Base-by-base conservation (phyloP, 768 basidiomycete genomes). In the Leucosporidium yakuticum region DNA sequence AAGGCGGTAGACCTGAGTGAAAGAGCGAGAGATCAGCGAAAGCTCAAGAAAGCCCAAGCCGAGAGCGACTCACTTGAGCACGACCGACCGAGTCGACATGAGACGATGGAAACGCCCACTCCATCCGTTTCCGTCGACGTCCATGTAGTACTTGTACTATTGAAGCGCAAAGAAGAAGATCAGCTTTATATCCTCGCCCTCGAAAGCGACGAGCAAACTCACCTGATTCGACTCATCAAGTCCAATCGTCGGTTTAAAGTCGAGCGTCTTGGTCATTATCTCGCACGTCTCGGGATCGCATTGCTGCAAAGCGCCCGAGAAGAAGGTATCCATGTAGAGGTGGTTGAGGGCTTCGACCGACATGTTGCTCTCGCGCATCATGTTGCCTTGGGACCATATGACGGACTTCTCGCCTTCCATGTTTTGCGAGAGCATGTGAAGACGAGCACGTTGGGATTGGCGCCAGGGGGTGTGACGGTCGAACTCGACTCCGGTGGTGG, bases 81-180 rank as follows among this genome's bases (percentile, higher is more conserved):
- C 90, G 2, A 87, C 90, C 71, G 67, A 91, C 76, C 94, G 90
- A 57, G 89, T 92, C 44, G 87, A 88, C 74, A 91, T 78, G 75
- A 91, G 85, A 0, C 87, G 83, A 60, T 75, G 73, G 74, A 74
- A 75, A 2, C 75, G 75, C 8, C 73, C 74, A 23, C 68, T 69
- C 78, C 97, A 98, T 25, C 90, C 88, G 90, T 93, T 94, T 20
- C 94, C 95, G 75, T 96, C 94, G 65, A 98, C 31, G 78, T 97
- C 94, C 69, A 94, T 79, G 47, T 95, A 82, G 75, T 94, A 91
- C 80, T 96, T 95, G 81, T 93, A 91, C 67, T 86, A 82, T 17
- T 83, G 85, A n/a, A n/a, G n/a, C 72, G 90, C 88, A 85, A 73
- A 90, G 87, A 39, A 88, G 23, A 29, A 8, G 29, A 19, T 44